Conservation (phyloP, 306 rosid species). For the Cicer cuneatum region DNA sequence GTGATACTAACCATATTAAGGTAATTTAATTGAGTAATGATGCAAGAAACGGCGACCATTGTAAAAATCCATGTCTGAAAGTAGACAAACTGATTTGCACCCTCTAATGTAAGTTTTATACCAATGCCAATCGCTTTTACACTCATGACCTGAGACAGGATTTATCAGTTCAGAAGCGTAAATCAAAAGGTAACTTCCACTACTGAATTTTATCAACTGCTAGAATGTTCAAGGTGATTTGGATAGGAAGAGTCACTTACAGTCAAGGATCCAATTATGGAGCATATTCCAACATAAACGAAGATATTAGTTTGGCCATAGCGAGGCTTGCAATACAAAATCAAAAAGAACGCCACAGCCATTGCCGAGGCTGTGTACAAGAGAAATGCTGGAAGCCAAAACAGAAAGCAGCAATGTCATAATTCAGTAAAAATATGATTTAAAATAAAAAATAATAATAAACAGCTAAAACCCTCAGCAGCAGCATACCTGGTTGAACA, state of each 20-base stretch:
- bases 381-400: constrained; percentile 69
- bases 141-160: constrained; percentile 78
- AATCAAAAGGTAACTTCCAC: constrained; percentile 9
- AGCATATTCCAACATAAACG: constrained; percentile 77
- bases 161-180: constrained; percentile 39
- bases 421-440: neutral
- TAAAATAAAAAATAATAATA: neutral
- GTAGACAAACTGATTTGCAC: constrained; percentile 63
- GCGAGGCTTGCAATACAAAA: constrained; percentile 75
- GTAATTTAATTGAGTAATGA: constrained; percentile 74
- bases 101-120: constrained; percentile 81
- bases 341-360: constrained; percentile 67
- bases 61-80: constrained; percentile 86
- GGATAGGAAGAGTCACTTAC: constrained; percentile 52
- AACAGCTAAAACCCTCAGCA: constrained; percentile 2
- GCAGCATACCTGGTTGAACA: constrained; percentile 71
- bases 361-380: constrained; percentile 72
- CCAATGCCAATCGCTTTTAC: constrained; percentile 87
- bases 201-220: neutral
- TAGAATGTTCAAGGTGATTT: neutral
- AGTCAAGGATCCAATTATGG: constrained; percentile 82
- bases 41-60: constrained; percentile 74
- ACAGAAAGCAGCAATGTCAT: constrained; percentile 40
- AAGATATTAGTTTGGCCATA: constrained; percentile 79
- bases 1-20: constrained; percentile 75